Percentiles rank a stretch among this genome's conserved stretches.
Evolutionary conservation across 805 yeast genomes (phyloP).

Genomic region (Vanderwaltozyma verrucispora): DNA sequence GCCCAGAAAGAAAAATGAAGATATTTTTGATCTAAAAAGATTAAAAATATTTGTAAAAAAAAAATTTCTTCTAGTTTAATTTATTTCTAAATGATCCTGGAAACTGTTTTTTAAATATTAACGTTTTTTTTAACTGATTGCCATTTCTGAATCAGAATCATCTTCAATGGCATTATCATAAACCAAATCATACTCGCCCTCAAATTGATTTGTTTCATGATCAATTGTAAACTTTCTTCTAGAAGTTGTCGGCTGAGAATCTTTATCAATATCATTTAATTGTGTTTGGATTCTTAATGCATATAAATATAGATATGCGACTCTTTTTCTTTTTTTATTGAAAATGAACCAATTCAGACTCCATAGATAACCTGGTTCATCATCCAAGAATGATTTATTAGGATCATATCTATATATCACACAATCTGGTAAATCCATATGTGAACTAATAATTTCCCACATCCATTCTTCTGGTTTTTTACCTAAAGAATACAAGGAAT

Average conservation of each 20-base stretch:
- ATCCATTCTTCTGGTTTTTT: conserved; percentile 53
- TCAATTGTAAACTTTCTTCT: conserved; percentile 29
- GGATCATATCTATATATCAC: conserved; percentile 52
- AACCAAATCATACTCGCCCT: conserved; percentile 39
- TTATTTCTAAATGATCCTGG: too few relatives aligned
- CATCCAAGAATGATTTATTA: conserved; percentile 28
- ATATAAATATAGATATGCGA: conserved; percentile 70
- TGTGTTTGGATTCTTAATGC: conserved; percentile 36
- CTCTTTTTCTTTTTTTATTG: conserved; percentile 85
- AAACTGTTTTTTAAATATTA: too few relatives aligned
- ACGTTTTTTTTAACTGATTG: neutral
- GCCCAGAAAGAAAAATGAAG: too few relatives aligned
- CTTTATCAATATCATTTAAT: conserved; percentile 32
- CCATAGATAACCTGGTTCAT: conserved; percentile 34
- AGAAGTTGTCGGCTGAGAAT: conserved; percentile 22
- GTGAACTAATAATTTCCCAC: conserved; percentile 81
- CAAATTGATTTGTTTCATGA: conserved; percentile 31
- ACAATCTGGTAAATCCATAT: conserved; percentile 55
- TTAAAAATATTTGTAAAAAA: too few relatives aligned
- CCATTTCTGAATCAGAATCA: conserved; percentile 25
- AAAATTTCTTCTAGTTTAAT: too few relatives aligned
- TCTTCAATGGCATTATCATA: conserved; percentile 30
- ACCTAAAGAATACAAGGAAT: conserved; percentile 60
- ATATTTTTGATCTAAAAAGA: too few relatives aligned
- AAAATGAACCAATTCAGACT: conserved; percentile 77